Percentiles rank a stretch among this genome's conserved stretches.
phyloP scores from a whole-genome alignment of 106 monocot species.

The Platanthera zijinensis region DNA sequence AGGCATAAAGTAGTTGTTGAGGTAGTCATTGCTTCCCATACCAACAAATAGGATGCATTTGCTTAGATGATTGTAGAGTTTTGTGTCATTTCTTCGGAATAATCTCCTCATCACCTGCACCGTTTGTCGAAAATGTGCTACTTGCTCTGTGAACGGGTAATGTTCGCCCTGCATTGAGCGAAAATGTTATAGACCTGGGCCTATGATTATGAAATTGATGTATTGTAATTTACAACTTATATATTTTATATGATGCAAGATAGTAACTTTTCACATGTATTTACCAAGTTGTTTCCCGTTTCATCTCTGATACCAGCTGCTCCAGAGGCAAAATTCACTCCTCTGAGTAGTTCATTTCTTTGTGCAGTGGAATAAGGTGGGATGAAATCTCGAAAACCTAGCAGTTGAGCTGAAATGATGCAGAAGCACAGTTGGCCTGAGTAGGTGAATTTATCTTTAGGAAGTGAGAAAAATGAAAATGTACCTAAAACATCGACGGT shows the following conservation, averaged over 20 bases:
- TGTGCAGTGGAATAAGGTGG: slow-evolving; percentile 41
- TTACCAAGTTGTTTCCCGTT: slow-evolving; percentile 72
- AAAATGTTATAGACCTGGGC: not conserved
- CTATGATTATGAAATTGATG: not conserved
- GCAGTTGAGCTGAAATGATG: slow-evolving; percentile 38
- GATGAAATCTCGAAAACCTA: slow-evolving; percentile 51
- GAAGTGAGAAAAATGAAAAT: not conserved
- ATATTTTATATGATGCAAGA: not conserved
- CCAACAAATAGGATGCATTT: slow-evolving; percentile 46
- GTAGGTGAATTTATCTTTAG: not conserved
- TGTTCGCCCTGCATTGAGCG: slow-evolving; percentile 40
- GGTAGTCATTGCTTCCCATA: slow-evolving; percentile 63
- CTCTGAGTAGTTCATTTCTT: slow-evolving; percentile 21
- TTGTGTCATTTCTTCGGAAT: slow-evolving; percentile 39
- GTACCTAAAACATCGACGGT: slow-evolving; percentile 54
- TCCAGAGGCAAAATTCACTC: slow-evolving; percentile 73
- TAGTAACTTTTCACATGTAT: not conserved
- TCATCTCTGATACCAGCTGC: slow-evolving; percentile 68
- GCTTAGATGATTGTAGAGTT: slow-evolving; percentile 21
- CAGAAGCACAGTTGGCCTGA: not conserved
- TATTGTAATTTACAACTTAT: not conserved
- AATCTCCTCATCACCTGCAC: slow-evolving; percentile 17
- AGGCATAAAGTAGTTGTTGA: slow-evolving; percentile 79
- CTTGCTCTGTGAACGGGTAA: slow-evolving; percentile 42
- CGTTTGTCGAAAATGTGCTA: slow-evolving; percentile 38